Evolutionary conservation across 192 early-diverging fungal species (phyloP).

Genomic region (Phycomyces blakesleeanus): DNA sequence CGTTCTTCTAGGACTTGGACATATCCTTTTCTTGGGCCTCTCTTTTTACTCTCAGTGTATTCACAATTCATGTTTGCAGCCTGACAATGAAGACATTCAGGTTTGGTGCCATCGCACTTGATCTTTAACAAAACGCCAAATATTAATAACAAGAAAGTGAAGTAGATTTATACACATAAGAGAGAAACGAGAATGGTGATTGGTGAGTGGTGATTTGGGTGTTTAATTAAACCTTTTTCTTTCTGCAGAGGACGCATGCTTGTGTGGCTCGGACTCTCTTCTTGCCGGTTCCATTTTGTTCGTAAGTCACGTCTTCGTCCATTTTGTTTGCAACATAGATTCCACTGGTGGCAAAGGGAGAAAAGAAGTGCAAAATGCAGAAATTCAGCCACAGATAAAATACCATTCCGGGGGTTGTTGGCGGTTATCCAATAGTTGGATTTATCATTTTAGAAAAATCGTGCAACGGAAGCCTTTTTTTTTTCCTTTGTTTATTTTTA

Average conservation of each 20-base stretch:
- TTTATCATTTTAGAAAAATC: too few species aligned
- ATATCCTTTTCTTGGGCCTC: conserved; percentile 32
- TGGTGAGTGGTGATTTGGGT: background rate
- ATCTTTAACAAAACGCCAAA: conserved; percentile 10
- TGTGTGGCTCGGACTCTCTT: conserved; percentile 29
- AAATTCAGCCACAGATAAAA: too few species aligned
- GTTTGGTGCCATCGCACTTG: conserved; percentile 31
- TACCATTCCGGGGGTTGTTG: too few species aligned
- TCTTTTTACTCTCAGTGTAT: conserved; percentile 20
- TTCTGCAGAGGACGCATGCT: conserved; percentile 28
- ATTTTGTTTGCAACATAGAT: too few species aligned
- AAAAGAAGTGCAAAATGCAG: too few species aligned
- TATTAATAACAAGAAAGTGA: too few species aligned
- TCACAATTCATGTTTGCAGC: conserved; percentile 12
- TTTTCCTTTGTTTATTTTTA: too few species aligned
- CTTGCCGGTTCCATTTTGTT: background rate
- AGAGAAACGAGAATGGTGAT: background rate
- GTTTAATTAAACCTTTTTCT: conserved; percentile 23
- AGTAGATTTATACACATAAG: too few species aligned
- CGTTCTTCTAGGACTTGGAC: conserved; percentile 32
- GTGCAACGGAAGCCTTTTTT: too few species aligned
- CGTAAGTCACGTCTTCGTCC: too few species aligned
- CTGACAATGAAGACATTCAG: conserved; percentile 24
- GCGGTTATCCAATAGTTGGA: too few species aligned
- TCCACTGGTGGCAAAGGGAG: too few species aligned